phyloP scores from a whole-genome alignment of 2,329 filamentous ascomycete species.

The Hymenoscyphus fraxineus region DNA sequence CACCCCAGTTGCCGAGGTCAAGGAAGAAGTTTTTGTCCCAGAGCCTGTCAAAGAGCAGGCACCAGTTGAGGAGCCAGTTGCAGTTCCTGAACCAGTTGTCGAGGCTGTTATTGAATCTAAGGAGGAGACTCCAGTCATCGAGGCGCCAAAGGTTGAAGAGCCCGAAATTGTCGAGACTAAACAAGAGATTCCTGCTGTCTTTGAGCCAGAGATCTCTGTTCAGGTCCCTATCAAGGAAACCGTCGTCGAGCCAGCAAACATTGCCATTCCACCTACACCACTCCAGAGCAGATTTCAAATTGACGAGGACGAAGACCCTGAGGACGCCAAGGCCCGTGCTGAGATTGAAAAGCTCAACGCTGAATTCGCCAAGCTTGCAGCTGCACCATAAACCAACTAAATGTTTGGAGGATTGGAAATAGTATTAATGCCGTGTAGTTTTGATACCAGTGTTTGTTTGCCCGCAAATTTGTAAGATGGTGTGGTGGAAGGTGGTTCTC shows the following conservation, averaged over 20 bases:
- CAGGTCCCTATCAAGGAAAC: background rate
- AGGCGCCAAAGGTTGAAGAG: background rate
- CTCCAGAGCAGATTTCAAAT: background rate
- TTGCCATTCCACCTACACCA: background rate
- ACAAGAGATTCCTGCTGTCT: slow-evolving; percentile 7
- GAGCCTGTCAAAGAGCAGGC: slow-evolving; percentile 28
- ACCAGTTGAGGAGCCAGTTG: slow-evolving; percentile 21
- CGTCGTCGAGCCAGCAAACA: background rate
- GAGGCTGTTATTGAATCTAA: slow-evolving; percentile 12
- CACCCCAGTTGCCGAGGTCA: slow-evolving; percentile 10
- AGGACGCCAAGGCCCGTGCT: slow-evolving; percentile 26
- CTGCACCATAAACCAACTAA: slow-evolving; percentile 9
- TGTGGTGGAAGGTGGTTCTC: background rate
- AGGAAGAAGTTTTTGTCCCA: slow-evolving; percentile 15
- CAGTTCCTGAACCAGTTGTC: slow-evolving; percentile 7
- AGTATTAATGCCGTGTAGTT: background rate
- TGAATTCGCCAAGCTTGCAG: slow-evolving; percentile 25
- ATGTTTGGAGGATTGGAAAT: background rate
- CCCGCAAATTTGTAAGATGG: background rate
- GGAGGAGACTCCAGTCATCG: slow-evolving; percentile 12
- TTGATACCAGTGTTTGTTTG: slow-evolving; percentile 3
- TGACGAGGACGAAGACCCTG: slow-evolving; percentile 21
- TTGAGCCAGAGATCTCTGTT: slow-evolving; percentile 13
- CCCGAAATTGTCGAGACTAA: slow-evolving; percentile 11
- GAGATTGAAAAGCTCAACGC: slow-evolving; percentile 30